Conservation (phyloP, 805 yeast species). For the Naumovozyma baii region DNA sequence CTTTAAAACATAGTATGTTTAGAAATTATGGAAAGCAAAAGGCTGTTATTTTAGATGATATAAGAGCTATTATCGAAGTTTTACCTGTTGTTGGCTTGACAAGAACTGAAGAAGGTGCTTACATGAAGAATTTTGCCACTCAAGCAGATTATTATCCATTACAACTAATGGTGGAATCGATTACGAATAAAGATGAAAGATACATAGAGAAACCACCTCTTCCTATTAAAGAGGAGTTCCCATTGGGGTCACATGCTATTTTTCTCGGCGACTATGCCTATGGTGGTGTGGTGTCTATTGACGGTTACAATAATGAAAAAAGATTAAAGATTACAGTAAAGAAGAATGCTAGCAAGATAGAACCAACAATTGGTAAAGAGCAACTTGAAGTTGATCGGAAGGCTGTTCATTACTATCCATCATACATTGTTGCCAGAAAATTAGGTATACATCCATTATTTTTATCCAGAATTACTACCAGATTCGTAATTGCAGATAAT, state of each 20-base stretch:
- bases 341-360: conserved; percentile 37
- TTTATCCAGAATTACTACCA: conserved; percentile 70
- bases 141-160: conserved; percentile 56
- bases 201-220: conserved; percentile 61
- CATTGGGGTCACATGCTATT: conserved; percentile 58
- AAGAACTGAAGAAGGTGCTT: conserved; percentile 64
- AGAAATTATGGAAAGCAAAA: conserved; percentile 39
- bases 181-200: conserved; percentile 65
- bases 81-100: conserved; percentile 67
- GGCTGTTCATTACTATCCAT: conserved; percentile 51
- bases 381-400: conserved; percentile 49
- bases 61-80: conserved; percentile 59
- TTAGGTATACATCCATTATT: conserved; percentile 52
- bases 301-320: conserved; percentile 43
- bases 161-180: conserved; percentile 69
- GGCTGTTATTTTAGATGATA: conserved; percentile 51
- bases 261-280: conserved; percentile 81
- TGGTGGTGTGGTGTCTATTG: conserved; percentile 66
- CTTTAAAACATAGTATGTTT: conserved; percentile 33
- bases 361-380: conserved; percentile 56
- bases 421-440: conserved; percentile 52
- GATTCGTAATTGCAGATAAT: conserved; percentile 49
- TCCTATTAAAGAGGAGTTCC: conserved; percentile 77
- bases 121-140: conserved; percentile 56
- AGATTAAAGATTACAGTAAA: conserved; percentile 47